A percentile compares a stretch with the other conserved stretches of the same genome.
Conservation (phyloP, 306 rosid species). For the Malus orientalis region DNA sequence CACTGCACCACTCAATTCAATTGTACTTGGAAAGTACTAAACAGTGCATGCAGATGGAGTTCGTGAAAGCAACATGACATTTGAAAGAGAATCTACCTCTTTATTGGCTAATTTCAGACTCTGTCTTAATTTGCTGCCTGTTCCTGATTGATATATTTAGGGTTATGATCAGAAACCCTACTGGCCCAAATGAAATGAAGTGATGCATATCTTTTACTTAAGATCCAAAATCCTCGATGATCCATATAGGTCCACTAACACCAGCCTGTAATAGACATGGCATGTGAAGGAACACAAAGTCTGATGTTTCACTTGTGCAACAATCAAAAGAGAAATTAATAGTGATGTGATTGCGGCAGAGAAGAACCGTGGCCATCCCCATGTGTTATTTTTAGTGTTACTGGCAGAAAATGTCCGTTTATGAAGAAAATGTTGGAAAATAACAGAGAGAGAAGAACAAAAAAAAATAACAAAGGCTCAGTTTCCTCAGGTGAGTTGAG, state of each 20-base stretch:
- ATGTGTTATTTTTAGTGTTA: slow-evolving; percentile 50
- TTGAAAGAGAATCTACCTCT: neutral
- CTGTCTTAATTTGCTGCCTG: neutral
- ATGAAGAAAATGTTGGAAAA: slow-evolving; percentile 18
- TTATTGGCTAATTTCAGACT: neutral
- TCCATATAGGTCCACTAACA: slow-evolving; percentile 31
- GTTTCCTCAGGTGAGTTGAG: slow-evolving; percentile 6
- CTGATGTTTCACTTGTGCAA: neutral
- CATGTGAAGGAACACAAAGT: slow-evolving; percentile 38
- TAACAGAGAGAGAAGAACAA: slow-evolving; percentile 22
- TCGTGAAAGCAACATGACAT: neutral
- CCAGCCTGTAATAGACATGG: slow-evolving; percentile 23
- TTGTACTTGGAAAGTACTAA: slow-evolving; percentile 3
- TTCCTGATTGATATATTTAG: neutral
- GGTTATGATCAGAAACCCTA: neutral
- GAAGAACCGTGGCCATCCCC: slow-evolving; percentile 34
- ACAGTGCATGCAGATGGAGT: neutral
- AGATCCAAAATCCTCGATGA: neutral
- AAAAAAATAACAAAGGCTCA: slow-evolving; percentile 14
- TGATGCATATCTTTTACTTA: neutral
- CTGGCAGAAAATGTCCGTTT: slow-evolving; percentile 27
- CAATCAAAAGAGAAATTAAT: slow-evolving; percentile 6
- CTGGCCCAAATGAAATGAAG: neutral
- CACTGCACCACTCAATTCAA: neutral
- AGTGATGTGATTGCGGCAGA: slow-evolving; percentile 21